Evolutionary conservation across 345 rosid species (phyloP).

Genomic region (Syzygium oleosum): DNA sequence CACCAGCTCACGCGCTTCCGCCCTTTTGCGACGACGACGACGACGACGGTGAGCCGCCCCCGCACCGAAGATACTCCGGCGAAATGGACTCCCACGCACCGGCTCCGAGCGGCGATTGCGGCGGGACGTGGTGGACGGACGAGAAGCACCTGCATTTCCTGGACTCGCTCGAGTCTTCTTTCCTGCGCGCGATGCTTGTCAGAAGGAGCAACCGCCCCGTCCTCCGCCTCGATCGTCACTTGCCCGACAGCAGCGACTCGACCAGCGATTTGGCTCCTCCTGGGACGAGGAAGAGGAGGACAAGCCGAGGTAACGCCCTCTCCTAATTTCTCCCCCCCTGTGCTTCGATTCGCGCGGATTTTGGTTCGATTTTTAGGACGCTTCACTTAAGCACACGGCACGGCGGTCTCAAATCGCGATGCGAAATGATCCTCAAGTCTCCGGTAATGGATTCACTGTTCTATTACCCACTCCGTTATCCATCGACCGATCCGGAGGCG

Average conservation of each 20-base stretch:
- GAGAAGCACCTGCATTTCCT: conserved; percentile 38
- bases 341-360: not conserved
- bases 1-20: not conserved
- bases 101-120: not conserved
- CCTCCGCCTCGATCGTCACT: conserved; percentile 35
- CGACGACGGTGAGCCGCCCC: not conserved
- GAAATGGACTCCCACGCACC: not conserved
- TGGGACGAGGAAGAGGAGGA: not conserved
- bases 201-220: not conserved
- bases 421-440: not conserved
- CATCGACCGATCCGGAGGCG: not conserved
- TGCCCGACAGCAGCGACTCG: conserved; percentile 39
- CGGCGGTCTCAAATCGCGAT: not conserved
- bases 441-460: not conserved
- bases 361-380: not conserved
- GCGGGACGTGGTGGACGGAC: conserved; percentile 25
- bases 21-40: too few relatives aligned
- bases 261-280: conserved; percentile 24
- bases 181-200: conserved; percentile 26
- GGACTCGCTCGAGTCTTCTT: conserved; percentile 32
- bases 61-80: not conserved
- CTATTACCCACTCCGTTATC: not conserved
- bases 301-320: not conserved
- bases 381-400: not conserved
- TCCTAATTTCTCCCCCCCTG: not conserved